Base-by-base conservation (phyloP, 148 eudicot species). In the Camellia lanceoleosa region DNA sequence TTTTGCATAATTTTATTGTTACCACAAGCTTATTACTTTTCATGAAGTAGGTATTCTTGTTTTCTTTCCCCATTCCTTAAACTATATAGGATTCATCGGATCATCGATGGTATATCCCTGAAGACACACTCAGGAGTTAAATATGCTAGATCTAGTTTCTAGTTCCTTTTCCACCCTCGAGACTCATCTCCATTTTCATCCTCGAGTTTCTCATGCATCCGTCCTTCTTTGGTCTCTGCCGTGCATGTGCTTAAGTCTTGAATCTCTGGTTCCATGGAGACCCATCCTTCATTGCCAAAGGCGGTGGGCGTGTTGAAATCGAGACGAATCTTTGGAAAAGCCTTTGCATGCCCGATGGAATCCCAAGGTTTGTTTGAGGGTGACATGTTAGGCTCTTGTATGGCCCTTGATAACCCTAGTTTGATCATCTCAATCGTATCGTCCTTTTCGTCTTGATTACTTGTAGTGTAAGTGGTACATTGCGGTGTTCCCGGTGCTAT, bases 41-140 rank as follows among this genome's bases (percentile, higher is more conserved):
- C 51, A 2, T 47, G 5, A 72, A 67, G 55, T 69, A 55, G 71
- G 65, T 41, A 20, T 64, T 56, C 47, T 61, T 71, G 16, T 7
- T 13, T 30, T 41, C 49, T 68, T 55, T 2, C 19, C 11, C 51
- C 5, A 47, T 78, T 38, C 46, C 42, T 85, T 54, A 89, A 71
- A 85, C 82, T n/a, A n/a, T 20, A 87, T 79, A 11, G 91, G 92
- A 78, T 93, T 92, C 88, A 93, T 88, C 54, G n/a, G 82, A 65
- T 95, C 96, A 79, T 93, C 12, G 98, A 89, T 30, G 92, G 89
- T 68, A 95, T 79, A 87, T 95, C 98, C 98, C 98, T 92, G 61
- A 95, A 65, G 12, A 89, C 91, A 72, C 93, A 88, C 9, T 91
- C 97, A n/a, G n/a, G 16, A 77, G 70, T 79, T 86, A 77, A 89